Percentiles rank a stretch among this genome's conserved stretches.
These are phyloP conservation scores for Sugiyamaella valdiviana DNA, from an alignment of 805 yeast species.

Conservation along the genomic window DNA sequence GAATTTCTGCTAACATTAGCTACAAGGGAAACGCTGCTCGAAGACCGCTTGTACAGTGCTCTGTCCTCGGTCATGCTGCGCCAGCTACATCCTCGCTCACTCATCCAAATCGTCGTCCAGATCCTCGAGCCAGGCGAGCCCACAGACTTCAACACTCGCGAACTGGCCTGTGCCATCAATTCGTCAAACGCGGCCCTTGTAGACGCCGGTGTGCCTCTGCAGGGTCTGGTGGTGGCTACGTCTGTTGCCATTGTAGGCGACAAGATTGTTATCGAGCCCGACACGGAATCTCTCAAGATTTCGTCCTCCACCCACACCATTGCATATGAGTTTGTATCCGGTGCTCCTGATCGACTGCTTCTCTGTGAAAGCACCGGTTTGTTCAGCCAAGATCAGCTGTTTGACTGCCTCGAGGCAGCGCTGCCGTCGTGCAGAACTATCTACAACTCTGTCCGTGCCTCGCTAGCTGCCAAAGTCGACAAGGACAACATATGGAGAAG, in stretches of 20 bases:
- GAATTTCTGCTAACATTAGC: slow-evolving; percentile 11
- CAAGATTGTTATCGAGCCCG: slow-evolving; percentile 39
- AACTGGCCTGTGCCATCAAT: slow-evolving; percentile 66
- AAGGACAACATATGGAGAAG: slow-evolving; percentile 57
- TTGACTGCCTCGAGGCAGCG: slow-evolving; percentile 47
- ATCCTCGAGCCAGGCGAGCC: slow-evolving; percentile 49
- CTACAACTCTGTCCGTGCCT: slow-evolving; percentile 42
- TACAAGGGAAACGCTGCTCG: slow-evolving; percentile 70
- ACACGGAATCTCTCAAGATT: slow-evolving; percentile 36
- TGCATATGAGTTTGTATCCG: slow-evolving; percentile 51
- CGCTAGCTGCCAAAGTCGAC: slow-evolving; percentile 43
- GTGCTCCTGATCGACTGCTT: slow-evolving; percentile 50
- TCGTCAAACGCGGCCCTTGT: slow-evolving; percentile 67
- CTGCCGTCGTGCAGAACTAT: slow-evolving; percentile 41
- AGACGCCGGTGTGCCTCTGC: slow-evolving; percentile 71
- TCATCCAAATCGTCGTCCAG: slow-evolving; percentile 64
- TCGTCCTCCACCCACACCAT: slow-evolving; percentile 60
- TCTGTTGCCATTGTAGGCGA: slow-evolving; percentile 38
- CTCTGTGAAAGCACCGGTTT: slow-evolving; percentile 67
- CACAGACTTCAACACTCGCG: slow-evolving; percentile 37
- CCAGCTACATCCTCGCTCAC: slow-evolving; percentile 69
- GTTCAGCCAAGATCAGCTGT: slow-evolving; percentile 53
- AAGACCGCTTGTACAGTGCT: slow-evolving; percentile 60
- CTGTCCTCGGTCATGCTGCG: slow-evolving; percentile 55
- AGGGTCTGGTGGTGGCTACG: slow-evolving; percentile 54